Evolutionary conservation across 176 grass and related monocot genomes (phyloP), one percentile per base, ranked within the genome.

Genomic region (Phyllostachys edulis): DNA sequence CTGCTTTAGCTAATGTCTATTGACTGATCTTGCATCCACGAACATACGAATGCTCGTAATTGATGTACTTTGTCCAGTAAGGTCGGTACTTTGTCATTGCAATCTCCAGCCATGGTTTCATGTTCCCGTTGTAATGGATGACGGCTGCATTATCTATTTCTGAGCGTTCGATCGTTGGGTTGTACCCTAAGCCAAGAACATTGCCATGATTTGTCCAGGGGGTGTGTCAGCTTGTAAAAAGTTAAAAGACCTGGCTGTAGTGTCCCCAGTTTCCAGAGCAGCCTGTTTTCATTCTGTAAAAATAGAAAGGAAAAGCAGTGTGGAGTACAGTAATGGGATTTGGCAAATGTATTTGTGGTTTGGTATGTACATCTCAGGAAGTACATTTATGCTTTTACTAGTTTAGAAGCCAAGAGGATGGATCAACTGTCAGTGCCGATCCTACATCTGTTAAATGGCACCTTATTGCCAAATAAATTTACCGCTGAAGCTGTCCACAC

Each of bases 51-150:
- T 92, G 90, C 21, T 92, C 74, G 23, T 89, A 89, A 41, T 89
- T 86, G 73, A 89, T 89, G 79, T 86, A 89, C 63, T 92, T 86
- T 24, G 83, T 86, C 90, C 90, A 92, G 86, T 89, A 92, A 37
- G 86, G 63, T 45, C 86, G 39, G 44, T 89, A 89, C 79, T 88
- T 89, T 10, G 79, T 92, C 90, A 92, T 92, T 29, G 86, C 83
- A 32, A 92, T 78, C 80, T 92, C 83, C 36, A 89, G 75, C 83
- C 90, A 92, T 14, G 86, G 86, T 37, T 92, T 90, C 88, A 90
- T 90, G 73, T 90, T 90, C 17, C 84, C 83, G 9, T 90, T 90
- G 79, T 86, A 90, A 79, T 90, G 88, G 83, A 90, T 86, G 72
- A 86, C 83, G 0, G 78, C 84, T 1, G 88, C 84, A 55, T 76